Conservation (phyloP, 2,329 filamentous ascomycete species). For the Lachnellula arida region DNA sequence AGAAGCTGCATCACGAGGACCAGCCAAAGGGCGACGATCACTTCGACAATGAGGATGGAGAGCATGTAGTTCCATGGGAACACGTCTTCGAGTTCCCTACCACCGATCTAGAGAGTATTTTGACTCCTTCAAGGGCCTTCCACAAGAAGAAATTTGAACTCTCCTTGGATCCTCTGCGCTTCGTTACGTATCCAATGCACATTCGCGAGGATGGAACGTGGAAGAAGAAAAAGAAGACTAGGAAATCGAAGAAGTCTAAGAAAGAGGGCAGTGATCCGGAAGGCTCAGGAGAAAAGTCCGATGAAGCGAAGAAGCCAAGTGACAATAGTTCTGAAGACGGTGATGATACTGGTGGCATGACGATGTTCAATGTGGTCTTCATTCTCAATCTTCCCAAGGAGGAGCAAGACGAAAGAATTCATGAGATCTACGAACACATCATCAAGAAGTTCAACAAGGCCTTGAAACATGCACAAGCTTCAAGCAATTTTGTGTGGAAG, state of each 20-base stretch:
- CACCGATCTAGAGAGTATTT: conserved; percentile 73
- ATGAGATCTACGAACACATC: conserved; percentile 83
- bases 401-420: conserved; percentile 67
- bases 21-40: conserved; percentile 35
- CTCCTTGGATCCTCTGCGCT: conserved; percentile 72
- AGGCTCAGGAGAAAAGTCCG: conserved; percentile 4
- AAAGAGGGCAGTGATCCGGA: conserved; percentile 20
- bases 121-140: conserved; percentile 70
- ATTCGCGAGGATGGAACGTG: conserved; percentile 73
- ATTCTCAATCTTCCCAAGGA: conserved; percentile 76
- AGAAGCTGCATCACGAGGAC: conserved; percentile 21
- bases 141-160: conserved; percentile 82
- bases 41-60: conserved; percentile 49
- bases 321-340: conserved; percentile 24
- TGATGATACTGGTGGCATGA: conserved; percentile 51
- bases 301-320: conserved; percentile 26
- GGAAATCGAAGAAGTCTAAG: conserved; percentile 33
- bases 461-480: conserved; percentile 87
- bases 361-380: conserved; percentile 97
- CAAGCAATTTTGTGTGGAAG: conserved; percentile 84
- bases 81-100: conserved; percentile 68
- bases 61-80: conserved; percentile 63
- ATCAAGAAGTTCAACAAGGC: conserved; percentile 90
- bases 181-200: conserved; percentile 79
- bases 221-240: conserved; percentile 59